Evolutionary conservation across 2,329 filamentous ascomycete genomes (phyloP), one percentile per base, ranked within the genome.

Genomic region (Colletotrichum musicola): DNA sequence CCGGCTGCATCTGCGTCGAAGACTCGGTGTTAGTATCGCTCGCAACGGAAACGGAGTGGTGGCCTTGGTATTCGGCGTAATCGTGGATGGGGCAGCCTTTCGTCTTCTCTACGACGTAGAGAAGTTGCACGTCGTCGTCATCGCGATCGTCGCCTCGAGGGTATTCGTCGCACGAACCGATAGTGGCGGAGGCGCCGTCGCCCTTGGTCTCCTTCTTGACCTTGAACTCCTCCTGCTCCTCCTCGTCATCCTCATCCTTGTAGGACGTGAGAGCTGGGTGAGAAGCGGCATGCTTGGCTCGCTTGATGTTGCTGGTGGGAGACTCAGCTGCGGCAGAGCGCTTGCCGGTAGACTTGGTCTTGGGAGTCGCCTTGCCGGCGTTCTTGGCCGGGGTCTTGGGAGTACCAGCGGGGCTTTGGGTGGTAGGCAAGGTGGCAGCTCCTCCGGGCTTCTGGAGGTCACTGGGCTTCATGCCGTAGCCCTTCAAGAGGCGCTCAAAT

Each of bases 401-500:
- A 16, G 27, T 30, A 30, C 27, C 27, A 35, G 73, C 58, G 10
- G 35, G 51, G 38, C 25, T 58, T 64, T 70, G 58, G 9, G 66
- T 47, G 16, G 68, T 66, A 22, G 71, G 47, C 10, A 60, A 53
- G 12, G 40, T 63, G 35, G 57, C 64, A 18, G 65, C 64, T 1
- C 69, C 20, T 27, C 71, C 71, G n/a, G 49, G 56, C 53, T 72
- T 71, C 6, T 65, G 20, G 13, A 73, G 46, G 16, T 71, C 71
- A 5, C 65, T 58, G 12, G 64, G 62, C 56, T 71, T 70, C 71
- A 90, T 86, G 27, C 83, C 84, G 71, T 90, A 82, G 9, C 85
- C 79, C 75, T 90, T 90, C 79, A 91, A 82, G 75, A 93, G 84
- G 38, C 90, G 86, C 77, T 91, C 88, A 74, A 90, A 92, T 72